A percentile compares a stretch with the other conserved stretches of the same genome.
Evolutionary conservation across 2,329 filamentous ascomycete genomes (phyloP).

Genomic region (Truncatella angustata): DNA sequence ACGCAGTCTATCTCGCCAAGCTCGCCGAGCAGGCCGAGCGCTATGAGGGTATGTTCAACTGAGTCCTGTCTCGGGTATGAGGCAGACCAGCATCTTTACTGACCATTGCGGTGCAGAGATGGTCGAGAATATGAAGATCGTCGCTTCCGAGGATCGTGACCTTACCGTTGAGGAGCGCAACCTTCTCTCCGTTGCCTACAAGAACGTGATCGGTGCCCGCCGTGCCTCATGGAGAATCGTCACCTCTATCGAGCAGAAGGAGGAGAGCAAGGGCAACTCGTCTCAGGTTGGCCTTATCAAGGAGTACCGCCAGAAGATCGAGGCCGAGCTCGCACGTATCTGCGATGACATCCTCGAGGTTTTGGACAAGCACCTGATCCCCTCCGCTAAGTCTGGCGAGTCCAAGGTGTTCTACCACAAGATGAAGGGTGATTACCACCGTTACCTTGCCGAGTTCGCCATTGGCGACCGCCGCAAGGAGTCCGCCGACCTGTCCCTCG

Average conservation of each 20-base stretch:
- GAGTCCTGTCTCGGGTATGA: background rate
- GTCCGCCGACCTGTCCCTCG: constrained; percentile 89
- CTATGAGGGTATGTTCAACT: constrained; percentile 79
- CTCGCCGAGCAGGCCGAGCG: constrained; percentile 99
- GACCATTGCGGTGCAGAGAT: constrained; percentile 64
- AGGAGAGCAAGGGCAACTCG: constrained; percentile 97
- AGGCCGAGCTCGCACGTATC: constrained; percentile 94
- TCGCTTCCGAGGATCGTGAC: constrained; percentile 82
- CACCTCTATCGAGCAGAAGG: constrained; percentile 98
- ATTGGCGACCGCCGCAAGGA: constrained; percentile 92
- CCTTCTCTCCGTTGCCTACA: constrained; percentile 96
- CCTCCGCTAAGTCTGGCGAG: constrained; percentile 90
- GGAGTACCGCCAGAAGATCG: constrained; percentile 98
- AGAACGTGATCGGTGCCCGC: constrained; percentile 96
- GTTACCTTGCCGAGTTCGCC: constrained; percentile 96
- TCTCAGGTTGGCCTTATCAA: constrained; percentile 88
- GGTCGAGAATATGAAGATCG: constrained; percentile 99
- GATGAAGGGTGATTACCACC: constrained; percentile 99
- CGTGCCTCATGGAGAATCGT: constrained; percentile 98
- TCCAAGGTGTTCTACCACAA: constrained; percentile 99
- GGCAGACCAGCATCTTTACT: constrained; percentile 8
- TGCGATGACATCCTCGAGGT: constrained; percentile 97
- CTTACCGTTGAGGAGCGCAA: constrained; percentile 94
- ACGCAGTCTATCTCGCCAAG: constrained; percentile 99
- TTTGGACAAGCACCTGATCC: constrained; percentile 90